phyloP scores from a whole-genome alignment of 805 yeast genomes.

The Pichia scutulata region DNA sequence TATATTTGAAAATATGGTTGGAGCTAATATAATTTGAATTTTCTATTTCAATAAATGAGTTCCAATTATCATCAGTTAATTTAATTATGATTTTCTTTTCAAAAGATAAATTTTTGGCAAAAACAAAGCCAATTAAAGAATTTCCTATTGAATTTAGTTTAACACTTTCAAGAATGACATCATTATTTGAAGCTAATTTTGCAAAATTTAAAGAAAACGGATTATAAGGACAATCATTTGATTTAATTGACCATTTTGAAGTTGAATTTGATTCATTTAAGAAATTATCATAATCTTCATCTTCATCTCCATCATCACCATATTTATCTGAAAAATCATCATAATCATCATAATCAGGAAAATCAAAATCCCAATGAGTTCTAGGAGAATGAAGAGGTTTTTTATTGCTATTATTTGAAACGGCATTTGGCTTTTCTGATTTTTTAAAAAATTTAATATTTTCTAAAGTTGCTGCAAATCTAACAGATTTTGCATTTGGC shows the following conservation, averaged over 20 bases:
- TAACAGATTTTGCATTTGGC: constrained; percentile 50
- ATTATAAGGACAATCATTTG: constrained; percentile 26
- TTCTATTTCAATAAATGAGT: constrained; percentile 25
- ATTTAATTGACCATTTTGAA: constrained; percentile 24
- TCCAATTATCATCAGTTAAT: constrained; percentile 44
- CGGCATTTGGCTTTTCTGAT: constrained; percentile 51
- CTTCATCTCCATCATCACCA: constrained; percentile 11
- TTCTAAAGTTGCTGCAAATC: constrained; percentile 55
- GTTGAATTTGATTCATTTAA: constrained; percentile 12
- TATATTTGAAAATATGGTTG: constrained; percentile 33
- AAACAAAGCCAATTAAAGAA: constrained; percentile 34
- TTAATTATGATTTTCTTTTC: constrained; percentile 37
- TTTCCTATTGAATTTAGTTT: constrained; percentile 34
- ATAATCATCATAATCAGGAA: constrained; percentile 19
- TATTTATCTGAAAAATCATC: too few species aligned
- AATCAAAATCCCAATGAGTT: constrained; percentile 22
- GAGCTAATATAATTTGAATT: constrained; percentile 31
- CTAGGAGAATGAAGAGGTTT: constrained; percentile 6
- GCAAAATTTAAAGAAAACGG: constrained; percentile 24
- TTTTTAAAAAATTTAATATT: constrained; percentile 61
- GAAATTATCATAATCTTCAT: constrained; percentile 14
- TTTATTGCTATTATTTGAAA: constrained; percentile 30
- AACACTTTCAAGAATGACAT: constrained; percentile 30
- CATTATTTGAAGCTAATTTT: constrained; percentile 24
- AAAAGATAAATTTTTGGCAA: constrained; percentile 32